These are phyloP conservation scores for Hortaea sp. DNA, from an alignment of 2,329 filamentous ascomycete species.

Conservation along the genomic window DNA sequence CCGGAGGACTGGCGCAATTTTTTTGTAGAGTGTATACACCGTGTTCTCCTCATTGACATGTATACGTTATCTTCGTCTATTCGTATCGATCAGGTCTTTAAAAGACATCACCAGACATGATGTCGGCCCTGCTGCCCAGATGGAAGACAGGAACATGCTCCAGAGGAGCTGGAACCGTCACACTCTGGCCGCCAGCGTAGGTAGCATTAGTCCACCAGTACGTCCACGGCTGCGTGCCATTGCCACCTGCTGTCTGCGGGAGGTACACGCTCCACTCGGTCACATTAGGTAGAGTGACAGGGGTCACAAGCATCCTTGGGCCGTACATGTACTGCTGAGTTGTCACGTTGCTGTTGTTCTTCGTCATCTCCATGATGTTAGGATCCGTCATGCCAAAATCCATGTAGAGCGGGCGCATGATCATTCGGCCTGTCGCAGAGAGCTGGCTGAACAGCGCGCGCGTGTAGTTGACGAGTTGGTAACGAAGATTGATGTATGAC, in stretches of 20 bases:
- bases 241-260: constrained; percentile 16
- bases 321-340: constrained; percentile 34
- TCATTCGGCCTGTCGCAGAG: constrained; percentile 24
- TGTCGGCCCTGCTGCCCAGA: constrained; percentile 16
- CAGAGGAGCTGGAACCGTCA: constrained; percentile 18
- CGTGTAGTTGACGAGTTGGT: constrained; percentile 21
- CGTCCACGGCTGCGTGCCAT: constrained; percentile 25
- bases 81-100: neutral
- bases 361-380: constrained; percentile 14
- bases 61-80: no score
- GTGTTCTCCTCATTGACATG: no score
- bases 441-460: constrained; percentile 26
- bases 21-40: no score
- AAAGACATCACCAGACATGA: constrained; percentile 17
- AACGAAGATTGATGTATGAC: constrained; percentile 21
- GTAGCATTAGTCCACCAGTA: constrained; percentile 33
- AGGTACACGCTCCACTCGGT: constrained; percentile 30
- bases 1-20: no score
- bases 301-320: constrained; percentile 26
- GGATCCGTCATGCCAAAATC: constrained; percentile 26
- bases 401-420: constrained; percentile 31
- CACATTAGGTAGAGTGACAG: constrained; percentile 27
- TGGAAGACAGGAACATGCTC: constrained; percentile 23
- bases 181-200: constrained; percentile 28
- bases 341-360: constrained; percentile 24